Evolutionary conservation across 2,329 filamentous ascomycete species (phyloP), one percentile per base, ranked within the genome.

Genomic region (Colletotrichum siamense): DNA sequence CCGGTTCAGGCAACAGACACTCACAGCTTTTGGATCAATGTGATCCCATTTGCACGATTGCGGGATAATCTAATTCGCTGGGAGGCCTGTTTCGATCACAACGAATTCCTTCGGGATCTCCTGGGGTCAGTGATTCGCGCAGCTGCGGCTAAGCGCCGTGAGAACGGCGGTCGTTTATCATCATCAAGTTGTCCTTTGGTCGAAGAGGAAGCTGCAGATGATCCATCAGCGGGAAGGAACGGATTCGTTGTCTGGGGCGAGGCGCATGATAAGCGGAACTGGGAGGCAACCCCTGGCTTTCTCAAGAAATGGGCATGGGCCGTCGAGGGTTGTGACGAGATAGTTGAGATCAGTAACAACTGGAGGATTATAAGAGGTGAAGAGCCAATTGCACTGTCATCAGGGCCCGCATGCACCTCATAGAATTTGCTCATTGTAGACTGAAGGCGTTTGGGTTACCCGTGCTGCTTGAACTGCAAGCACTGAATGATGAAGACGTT

Each of bases 211-310:
- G 36, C 75, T 44, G 55, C 64, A 22, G 13, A 77, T 44, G 73
- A 69, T 24, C 8, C 69, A 36, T 72, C 76, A 2, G 34, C 49
- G 1, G 71, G 74, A n/a, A 55, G 59, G n/a, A 74, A 73, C 8
- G 79, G 80, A 0, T n/a, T 81, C 4, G 77, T 81, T 22, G 44
- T 81, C 12, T 81, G 79, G 79, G 80, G 80, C 12, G 80, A 81
- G 22, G 78, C 80, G 12, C 75, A 80, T 28, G 61, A 72, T 6
- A 77, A 62, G 26, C 69, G 73, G 18, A 79, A 59, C 12, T 81
- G 80, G 80, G 80, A 81, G 67, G 77, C 76, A 9, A 81, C 79
- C 4, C 78, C 79, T 5, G 75, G 69, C 0, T 81, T 81, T 68
- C 52, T 81, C 13, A 36, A 15, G 6, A 80, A 79, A 34, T 81